Base-by-base conservation (phyloP, 306 rosid species). In the Alnus rubra region DNA sequence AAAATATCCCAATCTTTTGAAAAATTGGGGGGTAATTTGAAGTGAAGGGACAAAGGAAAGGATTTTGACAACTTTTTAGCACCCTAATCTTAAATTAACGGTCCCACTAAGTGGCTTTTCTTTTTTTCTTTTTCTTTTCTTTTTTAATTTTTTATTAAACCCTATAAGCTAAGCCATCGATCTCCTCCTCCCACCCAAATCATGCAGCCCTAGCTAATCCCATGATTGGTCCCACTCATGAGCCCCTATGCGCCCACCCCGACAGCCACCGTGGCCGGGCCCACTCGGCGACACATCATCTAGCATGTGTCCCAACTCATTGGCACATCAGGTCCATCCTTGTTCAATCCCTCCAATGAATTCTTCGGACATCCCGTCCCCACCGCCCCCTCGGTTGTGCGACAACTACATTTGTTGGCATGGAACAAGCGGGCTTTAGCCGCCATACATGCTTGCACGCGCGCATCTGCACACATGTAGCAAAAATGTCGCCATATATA, bases 361-460 rank as follows among this genome's bases (percentile, higher is more conserved):
- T 78, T 86, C 65, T 76, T 70, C 78, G 78, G 88, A 87, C 97
- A 94, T 33, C 72, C 15, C 55, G 94, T 56, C 93, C 94, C 97
- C 88, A 87, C 91, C 12, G 47, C 64, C 19, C 77, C 84, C 86
- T 80, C 54, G 64, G 81, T 85, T 87, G 81, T 79, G 71, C 82
- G 86, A 88, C 90, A 90, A 72, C 79, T 72, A 74, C 74, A 74
- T 80, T 49, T 83, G 84, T 78, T 84, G 83, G 82, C 51, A 69
- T 78, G 76, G 79, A 83, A 62, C 78, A 74, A 79, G 62, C 48
- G 31, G 81, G 44, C 63, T 77, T 81, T 82, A 88, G 95, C 95
- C 95, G 92, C 88, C 94, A 88, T 82, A 88, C 81, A 78, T 87
- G 75, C 83, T 87, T 45, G 90, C 94, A 87, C 84, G 94, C 93